Evolutionary conservation across 768 basidiomycete genomes (phyloP).

Genomic region (Naganishia onofrii): DNA sequence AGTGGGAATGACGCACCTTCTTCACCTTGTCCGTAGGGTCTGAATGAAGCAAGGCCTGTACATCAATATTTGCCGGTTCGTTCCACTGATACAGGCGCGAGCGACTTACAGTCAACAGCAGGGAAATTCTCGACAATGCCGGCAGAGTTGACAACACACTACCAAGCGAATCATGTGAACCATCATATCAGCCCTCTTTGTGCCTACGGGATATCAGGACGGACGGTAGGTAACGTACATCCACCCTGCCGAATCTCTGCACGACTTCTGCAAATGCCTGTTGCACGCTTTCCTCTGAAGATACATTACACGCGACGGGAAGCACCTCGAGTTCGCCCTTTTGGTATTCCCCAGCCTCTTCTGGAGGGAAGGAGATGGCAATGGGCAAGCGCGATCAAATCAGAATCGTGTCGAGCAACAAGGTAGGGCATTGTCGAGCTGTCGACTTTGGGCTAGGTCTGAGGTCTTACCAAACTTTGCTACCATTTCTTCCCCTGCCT

Average conservation of each 20-base stretch:
- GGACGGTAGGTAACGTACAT: too few species aligned
- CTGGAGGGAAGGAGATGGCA: slow-evolving; percentile 27
- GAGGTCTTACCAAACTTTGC: slow-evolving; percentile 56
- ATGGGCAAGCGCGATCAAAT: too few species aligned
- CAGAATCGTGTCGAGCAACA: neutral
- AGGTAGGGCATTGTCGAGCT: neutral
- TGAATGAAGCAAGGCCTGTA: neutral
- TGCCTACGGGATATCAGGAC: too few species aligned
- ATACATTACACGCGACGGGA: slow-evolving; percentile 82
- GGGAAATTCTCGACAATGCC: slow-evolving; percentile 71
- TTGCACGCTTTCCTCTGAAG: slow-evolving; percentile 74
- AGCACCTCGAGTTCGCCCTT: slow-evolving; percentile 56
- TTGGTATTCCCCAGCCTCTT: slow-evolving; percentile 11
- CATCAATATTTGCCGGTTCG: neutral
- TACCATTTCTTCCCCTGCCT: slow-evolving; percentile 68
- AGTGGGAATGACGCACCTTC: slow-evolving; percentile 55
- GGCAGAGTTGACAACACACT: slow-evolving; percentile 80
- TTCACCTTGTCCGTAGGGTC: slow-evolving; percentile 80
- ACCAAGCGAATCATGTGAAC: neutral
- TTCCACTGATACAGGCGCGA: neutral
- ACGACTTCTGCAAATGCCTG: slow-evolving; percentile 66
- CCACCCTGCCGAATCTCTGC: slow-evolving; percentile 53
- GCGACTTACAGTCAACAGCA: slow-evolving; percentile 66
- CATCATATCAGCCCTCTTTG: too few species aligned
- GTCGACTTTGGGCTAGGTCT: too few species aligned